These are phyloP conservation scores for Teunomyces stri DNA, from an alignment of 805 yeast genomes.

Conservation along the genomic window DNA sequence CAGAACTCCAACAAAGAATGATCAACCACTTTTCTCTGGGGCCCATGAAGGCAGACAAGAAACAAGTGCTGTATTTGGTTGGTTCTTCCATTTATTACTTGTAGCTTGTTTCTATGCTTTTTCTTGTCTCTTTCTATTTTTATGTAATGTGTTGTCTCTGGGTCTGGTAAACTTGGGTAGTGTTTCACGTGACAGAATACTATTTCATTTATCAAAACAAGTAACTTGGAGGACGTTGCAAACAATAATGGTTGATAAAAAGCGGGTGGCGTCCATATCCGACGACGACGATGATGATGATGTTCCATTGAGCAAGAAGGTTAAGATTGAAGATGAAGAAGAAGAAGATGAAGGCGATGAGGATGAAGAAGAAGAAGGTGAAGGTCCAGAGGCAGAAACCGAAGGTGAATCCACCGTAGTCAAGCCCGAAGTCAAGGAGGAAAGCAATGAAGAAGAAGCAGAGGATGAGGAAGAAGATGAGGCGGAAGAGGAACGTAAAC, in stretches of 20 bases:
- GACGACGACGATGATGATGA: constrained; percentile 30
- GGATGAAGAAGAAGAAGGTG: constrained; percentile 11
- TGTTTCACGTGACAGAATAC: background rate
- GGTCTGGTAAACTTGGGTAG: no score
- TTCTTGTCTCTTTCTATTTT: background rate
- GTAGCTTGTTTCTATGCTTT: background rate
- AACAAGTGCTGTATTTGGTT: no score
- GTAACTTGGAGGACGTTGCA: background rate
- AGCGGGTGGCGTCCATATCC: constrained; percentile 23
- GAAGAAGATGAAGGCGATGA: constrained; percentile 17
- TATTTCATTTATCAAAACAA: background rate
- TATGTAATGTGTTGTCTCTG: no score
- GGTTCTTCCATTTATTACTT: no score
- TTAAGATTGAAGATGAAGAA: constrained; percentile 18
- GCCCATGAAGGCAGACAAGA: no score
- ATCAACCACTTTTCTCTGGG: no score
- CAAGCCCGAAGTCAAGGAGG: constrained; percentile 24
- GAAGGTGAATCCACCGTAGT: constrained; percentile 17
- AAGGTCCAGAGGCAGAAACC: constrained; percentile 12
- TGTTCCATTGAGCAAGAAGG: constrained; percentile 23
- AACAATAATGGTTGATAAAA: constrained; percentile 27
- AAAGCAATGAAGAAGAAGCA: constrained; percentile 17
- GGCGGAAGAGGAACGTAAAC: constrained; percentile 41
- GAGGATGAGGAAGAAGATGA: constrained; percentile 44
- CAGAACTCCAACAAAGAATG: no score